Evolutionary conservation across 2,329 filamentous ascomycete genomes (phyloP).

Genomic region (Sclerotiophoma versabilis): DNA sequence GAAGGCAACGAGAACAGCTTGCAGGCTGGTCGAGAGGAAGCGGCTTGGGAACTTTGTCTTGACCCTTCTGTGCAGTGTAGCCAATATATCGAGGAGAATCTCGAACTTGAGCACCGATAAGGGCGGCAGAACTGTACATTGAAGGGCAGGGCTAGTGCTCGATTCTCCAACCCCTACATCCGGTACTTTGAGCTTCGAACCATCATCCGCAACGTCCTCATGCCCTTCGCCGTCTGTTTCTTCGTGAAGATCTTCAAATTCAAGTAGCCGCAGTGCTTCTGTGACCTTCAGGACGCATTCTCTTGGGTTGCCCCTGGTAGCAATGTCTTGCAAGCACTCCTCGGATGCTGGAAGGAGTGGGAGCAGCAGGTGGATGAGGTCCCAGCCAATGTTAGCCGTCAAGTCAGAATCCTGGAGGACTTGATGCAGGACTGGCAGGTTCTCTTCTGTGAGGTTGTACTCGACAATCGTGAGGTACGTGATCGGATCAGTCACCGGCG

Average conservation of each 20-base stretch:
- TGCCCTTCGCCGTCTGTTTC: slow-evolving; percentile 59
- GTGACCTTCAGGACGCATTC: slow-evolving; percentile 84
- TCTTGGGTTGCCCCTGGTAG: slow-evolving; percentile 77
- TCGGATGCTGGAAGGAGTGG: slow-evolving; percentile 70
- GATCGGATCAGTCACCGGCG: slow-evolving; percentile 71
- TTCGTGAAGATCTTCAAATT: slow-evolving; percentile 60
- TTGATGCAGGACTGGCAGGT: slow-evolving; percentile 71
- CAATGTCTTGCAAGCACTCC: slow-evolving; percentile 75
- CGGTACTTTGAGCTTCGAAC: slow-evolving; percentile 25
- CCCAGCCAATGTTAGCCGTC: slow-evolving; percentile 82
- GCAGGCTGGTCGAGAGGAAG: slow-evolving; percentile 78
- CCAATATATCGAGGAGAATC: slow-evolving; percentile 73
- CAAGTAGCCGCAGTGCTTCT: slow-evolving; percentile 70
- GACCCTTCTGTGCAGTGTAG: slow-evolving; percentile 75
- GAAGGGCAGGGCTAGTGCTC: slow-evolving; percentile 39
- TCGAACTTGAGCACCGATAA: slow-evolving; percentile 66
- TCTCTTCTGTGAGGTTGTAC: slow-evolving; percentile 71
- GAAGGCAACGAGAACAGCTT: slow-evolving; percentile 74
- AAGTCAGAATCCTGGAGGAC: slow-evolving; percentile 72
- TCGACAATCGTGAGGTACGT: slow-evolving; percentile 82
- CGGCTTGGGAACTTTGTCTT: slow-evolving; percentile 79
- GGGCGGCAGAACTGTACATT: slow-evolving; percentile 40
- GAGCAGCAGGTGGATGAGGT: slow-evolving; percentile 77
- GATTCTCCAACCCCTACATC: slow-evolving; percentile 41
- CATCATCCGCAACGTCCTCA: slow-evolving; percentile 38